A percentile compares a stretch with the other conserved stretches of the same genome.
Evolutionary conservation across 1,284 basidiomycete species (phyloP).

Genomic region (Cryptococcus sp.): DNA sequence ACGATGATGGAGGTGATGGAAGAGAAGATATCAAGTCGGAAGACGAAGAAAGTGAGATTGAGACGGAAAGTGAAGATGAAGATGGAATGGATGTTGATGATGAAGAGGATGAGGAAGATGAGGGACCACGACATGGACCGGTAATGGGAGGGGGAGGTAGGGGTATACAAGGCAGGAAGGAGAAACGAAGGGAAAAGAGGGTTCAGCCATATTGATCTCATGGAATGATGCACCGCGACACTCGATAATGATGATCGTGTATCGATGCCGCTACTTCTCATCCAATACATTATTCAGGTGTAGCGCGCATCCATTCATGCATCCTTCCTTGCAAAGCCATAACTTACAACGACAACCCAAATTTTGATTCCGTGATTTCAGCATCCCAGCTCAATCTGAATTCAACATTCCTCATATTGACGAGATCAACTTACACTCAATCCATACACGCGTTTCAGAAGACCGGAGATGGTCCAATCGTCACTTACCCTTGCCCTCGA

Average conservation of each 20-base stretch:
- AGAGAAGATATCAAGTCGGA: slow-evolving; percentile 29
- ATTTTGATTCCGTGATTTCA: too few species aligned
- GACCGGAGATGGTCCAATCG: not conserved
- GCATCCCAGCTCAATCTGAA: too few species aligned
- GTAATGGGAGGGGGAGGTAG: slow-evolving; percentile 13
- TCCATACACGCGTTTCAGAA: too few species aligned
- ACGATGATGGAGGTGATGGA: slow-evolving; percentile 41
- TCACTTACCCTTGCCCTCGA: not conserved
- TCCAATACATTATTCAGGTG: too few species aligned
- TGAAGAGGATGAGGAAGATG: slow-evolving; percentile 13
- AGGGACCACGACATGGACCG: slow-evolving; percentile 18
- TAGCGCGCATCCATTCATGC: too few species aligned
- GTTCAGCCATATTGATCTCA: slow-evolving; percentile 9
- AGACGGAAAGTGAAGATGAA: slow-evolving; percentile 36
- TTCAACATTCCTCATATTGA: too few species aligned
- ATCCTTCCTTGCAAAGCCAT: too few species aligned
- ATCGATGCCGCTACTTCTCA: too few species aligned
- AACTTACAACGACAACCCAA: too few species aligned
- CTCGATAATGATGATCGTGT: too few species aligned
- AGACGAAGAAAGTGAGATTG: slow-evolving; percentile 32
- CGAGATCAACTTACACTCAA: too few species aligned
- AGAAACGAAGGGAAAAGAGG: slow-evolving; percentile 13
- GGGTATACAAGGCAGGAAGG: slow-evolving; percentile 10
- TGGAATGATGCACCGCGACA: too few species aligned
- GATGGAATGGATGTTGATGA: slow-evolving; percentile 16